Base-by-base conservation (phyloP, 2,329 filamentous ascomycete genomes). In the Daldinia sp. region DNA sequence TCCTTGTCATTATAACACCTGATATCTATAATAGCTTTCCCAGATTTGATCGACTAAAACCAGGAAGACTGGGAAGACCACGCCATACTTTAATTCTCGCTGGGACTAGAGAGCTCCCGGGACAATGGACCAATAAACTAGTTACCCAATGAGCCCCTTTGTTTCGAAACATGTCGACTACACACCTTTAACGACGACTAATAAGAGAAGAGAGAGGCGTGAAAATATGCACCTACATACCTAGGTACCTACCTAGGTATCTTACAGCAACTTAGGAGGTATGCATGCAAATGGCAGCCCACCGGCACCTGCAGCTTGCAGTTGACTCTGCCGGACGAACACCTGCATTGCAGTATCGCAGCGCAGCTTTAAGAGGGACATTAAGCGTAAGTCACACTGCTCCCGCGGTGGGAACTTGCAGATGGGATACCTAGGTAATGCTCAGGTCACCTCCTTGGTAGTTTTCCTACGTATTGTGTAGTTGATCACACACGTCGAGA, bases 151-250 rank as follows among this genome's bases (percentile, higher is more conserved):
- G 27, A 35, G 32, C 32, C 34, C 43, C 29, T 21, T 11, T 23
- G 64, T 67, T 64, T 64, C 58, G 51, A 67, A 67, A 67, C 58
- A 62, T 64, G 51, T 58, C 43, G 27, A 60, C 53, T 35, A 55
- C 29, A 51, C 37, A 37, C 37, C 41, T 52, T n/a, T 30, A 34
- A 32, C 41, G n/a, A 19, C 27, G n/a, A 19, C 43, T 37, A 54
- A 60, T 50, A 35, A 54, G 27, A 41, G 19, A 35, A 27, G 15
- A 39, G 37, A 29, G 41, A 58, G 53, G 58, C 58, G 61, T 64
- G 58, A n/a, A n/a, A n/a, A n/a, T n/a, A n/a, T n/a, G n/a, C n/a
- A n/a, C n/a, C n/a, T n/a, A n/a, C n/a, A n/a, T n/a, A n/a, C n/a
- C n/a, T n/a, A n/a, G n/a, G n/a, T n/a, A n/a, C n/a, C n/a, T n/a